Conservation (phyloP, 441 rosid genomes). For the Eutrema salsugineum region DNA sequence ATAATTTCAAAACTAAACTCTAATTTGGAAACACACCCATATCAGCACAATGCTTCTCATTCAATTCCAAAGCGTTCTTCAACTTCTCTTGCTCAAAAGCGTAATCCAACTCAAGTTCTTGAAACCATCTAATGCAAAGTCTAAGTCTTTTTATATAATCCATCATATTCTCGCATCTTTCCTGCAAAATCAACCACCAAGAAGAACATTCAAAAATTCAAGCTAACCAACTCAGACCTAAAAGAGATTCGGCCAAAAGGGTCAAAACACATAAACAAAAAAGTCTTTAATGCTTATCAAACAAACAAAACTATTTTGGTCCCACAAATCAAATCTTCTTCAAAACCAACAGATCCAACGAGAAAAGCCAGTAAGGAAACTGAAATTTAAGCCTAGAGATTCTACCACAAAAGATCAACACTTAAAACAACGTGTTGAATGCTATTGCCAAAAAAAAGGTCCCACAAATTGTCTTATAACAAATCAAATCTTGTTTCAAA, state of each 20-base stretch:
- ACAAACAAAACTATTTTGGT: conserved; percentile 22
- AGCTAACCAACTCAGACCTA: neutral
- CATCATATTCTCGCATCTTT: conserved; percentile 62
- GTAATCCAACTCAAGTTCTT: conserved; percentile 62
- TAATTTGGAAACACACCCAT: conserved; percentile 38
- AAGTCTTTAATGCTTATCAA: conserved; percentile 13
- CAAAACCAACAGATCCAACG: conserved; percentile 23
- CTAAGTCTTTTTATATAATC: conserved; percentile 63
- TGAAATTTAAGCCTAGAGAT: conserved; percentile 16
- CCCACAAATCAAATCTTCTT: conserved; percentile 23
- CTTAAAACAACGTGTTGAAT: conserved; percentile 16
- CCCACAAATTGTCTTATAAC: conserved; percentile 24
- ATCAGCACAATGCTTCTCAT: conserved; percentile 54
- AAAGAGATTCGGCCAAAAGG: neutral
- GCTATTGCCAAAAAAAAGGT: conserved; percentile 7
- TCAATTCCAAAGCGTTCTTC: conserved; percentile 43
- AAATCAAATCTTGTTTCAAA: conserved; percentile 11
- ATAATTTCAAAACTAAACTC: neutral
- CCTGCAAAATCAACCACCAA: conserved; percentile 40
- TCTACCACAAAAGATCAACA: conserved; percentile 13
- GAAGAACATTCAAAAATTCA: conserved; percentile 9
- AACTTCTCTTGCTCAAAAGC: conserved; percentile 62
- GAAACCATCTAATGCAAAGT: conserved; percentile 75
- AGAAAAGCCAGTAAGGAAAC: conserved; percentile 16
- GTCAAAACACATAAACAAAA: conserved; percentile 12